Base-by-base conservation (phyloP, 306 rosid genomes). In the Vicia villosa region DNA sequence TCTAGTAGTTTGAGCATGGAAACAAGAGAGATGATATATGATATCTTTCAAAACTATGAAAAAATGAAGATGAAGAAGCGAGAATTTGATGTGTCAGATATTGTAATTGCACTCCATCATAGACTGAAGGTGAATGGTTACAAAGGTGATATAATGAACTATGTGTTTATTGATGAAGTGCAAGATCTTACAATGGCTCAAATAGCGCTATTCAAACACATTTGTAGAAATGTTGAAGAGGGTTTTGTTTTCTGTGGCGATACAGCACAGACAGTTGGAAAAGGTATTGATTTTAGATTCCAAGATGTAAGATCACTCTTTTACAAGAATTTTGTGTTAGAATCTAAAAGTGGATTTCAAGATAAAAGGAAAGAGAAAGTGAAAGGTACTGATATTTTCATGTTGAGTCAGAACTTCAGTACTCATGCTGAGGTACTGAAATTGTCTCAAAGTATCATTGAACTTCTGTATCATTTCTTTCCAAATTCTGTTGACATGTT, bases 221-320 rank as follows among this genome's bases (percentile, higher is more conserved):
- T 91, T 7, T 86, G 97, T 68, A 38, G 49, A 65, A 86, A 91
- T 75, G 84, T 88, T 0, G 89, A 91, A 24, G 97, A 88, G 8
- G 97, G 97, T 4, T 91, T 86, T 66, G 85, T 90, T 24, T 90
- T 90, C 46, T 86, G 95, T 6, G 97, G 95, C 1, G 97, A 90
- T 60, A 90, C 95, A 0, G 90, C 95, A 0, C 95, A 91, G 5
- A 88, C 97, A 0, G 74, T 91, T 55, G 90, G 89, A 13, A 86
- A 85, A 28, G 97, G 97, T 0, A 83, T 88, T 41, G 90, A 91
- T 74, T 91, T 88, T 22, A 73, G 95, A 68, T 83, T 91, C 63
- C 86, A 91, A 69, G 95, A 91, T 46, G 82, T 91, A 62, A 70
- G 83, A 22, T 49, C 66, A 16, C 78, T 90, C 3, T 90, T 90